Percentiles rank a stretch among this genome's conserved stretches.
phyloP scores from a whole-genome alignment of 2,329 filamentous ascomycete species.

The Graphilbum sp. region DNA sequence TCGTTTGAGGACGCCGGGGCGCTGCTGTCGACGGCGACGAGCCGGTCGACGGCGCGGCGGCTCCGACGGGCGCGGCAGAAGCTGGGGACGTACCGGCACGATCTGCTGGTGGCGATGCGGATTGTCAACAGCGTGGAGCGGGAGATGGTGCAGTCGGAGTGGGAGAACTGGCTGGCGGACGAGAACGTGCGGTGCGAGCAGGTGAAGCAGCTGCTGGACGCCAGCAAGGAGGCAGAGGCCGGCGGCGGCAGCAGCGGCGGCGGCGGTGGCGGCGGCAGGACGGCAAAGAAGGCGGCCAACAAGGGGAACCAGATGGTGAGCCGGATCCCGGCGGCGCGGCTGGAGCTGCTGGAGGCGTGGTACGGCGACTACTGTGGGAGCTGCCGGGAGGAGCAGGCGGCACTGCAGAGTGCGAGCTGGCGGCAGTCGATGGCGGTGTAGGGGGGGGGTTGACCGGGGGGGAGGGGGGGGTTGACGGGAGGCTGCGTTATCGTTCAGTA shows the following conservation, averaged over 20 bases:
- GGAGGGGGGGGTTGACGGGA: too few species aligned
- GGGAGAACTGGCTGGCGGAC: constrained; percentile 78
- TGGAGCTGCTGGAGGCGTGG: constrained; percentile 30
- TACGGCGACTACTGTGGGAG: constrained; percentile 38
- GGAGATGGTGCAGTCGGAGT: constrained; percentile 74
- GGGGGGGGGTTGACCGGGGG: background rate
- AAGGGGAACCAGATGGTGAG: constrained; percentile 11
- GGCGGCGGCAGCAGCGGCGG: background rate
- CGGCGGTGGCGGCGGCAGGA: constrained; percentile 2
- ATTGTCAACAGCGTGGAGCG: constrained; percentile 79
- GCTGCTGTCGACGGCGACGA: constrained; percentile 27
- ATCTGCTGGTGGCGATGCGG: constrained; percentile 77
- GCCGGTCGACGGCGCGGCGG: constrained; percentile 41
- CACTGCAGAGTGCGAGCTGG: constrained; percentile 5
- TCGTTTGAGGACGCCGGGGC: constrained; percentile 36
- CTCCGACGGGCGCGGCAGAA: constrained; percentile 68
- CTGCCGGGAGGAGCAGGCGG: constrained; percentile 29
- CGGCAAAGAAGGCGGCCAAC: constrained; percentile 3
- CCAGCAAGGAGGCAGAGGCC: constrained; percentile 10
- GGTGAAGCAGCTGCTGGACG: constrained; percentile 27
- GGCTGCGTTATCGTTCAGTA: too few species aligned
- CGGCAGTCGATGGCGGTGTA: constrained; percentile 3
- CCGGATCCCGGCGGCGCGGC: constrained; percentile 16
- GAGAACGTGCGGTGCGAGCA: constrained; percentile 64
- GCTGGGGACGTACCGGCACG: constrained; percentile 72